A percentile compares a stretch with the other conserved stretches of the same genome.
Conservation (phyloP, 108 stramenopile genomes). For the Pelagomonas calceolata region DNA sequence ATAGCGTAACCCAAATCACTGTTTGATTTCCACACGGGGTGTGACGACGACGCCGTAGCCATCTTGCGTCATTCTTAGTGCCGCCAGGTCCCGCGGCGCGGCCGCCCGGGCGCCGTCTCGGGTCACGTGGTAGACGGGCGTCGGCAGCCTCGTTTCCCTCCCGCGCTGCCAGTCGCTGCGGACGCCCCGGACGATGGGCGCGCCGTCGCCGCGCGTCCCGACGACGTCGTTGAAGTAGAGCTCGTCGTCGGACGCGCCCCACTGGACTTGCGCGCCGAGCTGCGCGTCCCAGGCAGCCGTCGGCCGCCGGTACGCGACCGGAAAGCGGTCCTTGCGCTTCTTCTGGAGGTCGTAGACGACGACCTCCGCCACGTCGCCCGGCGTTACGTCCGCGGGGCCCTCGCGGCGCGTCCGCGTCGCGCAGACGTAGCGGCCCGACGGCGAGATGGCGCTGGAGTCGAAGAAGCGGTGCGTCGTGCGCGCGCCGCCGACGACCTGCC, state of each 20-base stretch:
- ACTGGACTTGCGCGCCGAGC: conserved; percentile 1
- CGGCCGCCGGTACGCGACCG: too few species aligned
- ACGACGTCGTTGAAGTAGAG: not conserved
- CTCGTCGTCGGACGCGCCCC: not conserved
- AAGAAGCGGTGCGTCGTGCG: not conserved
- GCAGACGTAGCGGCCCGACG: not conserved
- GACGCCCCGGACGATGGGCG: too few species aligned
- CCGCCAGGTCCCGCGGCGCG: not conserved
- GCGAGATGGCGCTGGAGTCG: not conserved
- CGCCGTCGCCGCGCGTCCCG: not conserved
- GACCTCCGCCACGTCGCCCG: not conserved
- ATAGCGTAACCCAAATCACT: too few species aligned
- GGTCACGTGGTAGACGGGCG: not conserved
- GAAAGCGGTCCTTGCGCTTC: too few species aligned
- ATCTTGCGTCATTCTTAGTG: not conserved
- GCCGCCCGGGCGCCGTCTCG: not conserved
- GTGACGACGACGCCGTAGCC: not conserved
- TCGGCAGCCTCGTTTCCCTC: not conserved
- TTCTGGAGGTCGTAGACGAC: not conserved
- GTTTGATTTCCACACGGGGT: too few species aligned
- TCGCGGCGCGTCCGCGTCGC: not conserved
- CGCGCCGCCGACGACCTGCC: not conserved
- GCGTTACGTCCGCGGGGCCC: too few species aligned
- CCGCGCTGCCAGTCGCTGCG: too few species aligned
- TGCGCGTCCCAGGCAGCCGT: not conserved